These are phyloP conservation scores for Mucor circinelloides DNA, from an alignment of 371 early-diverging fungal genomes.

Conservation along the genomic window DNA sequence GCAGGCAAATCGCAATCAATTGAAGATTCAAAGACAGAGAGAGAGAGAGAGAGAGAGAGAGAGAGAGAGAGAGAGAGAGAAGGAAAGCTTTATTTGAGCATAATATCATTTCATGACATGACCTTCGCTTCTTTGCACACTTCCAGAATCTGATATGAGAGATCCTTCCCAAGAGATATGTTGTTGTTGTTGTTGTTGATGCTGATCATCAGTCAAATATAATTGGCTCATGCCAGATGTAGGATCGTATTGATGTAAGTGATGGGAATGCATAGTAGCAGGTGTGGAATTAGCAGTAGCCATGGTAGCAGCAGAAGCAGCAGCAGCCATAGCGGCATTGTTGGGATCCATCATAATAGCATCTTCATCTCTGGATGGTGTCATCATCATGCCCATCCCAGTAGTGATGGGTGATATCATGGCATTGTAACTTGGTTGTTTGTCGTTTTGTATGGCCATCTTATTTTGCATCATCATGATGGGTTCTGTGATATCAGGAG, in stretches of 20 bases:
- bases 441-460: not conserved
- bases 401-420: not conserved
- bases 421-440: not conserved
- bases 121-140: constrained; percentile 18
- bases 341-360: constrained; percentile 9
- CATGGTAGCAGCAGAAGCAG: not conserved
- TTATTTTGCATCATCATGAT: not conserved
- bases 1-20: too few species aligned
- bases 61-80: not conserved
- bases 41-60: too few species aligned
- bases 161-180: constrained; percentile 7
- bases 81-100: not conserved
- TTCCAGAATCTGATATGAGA: not conserved
- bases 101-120: constrained; percentile 23
- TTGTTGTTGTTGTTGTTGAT: constrained; percentile 4
- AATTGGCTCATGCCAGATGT: constrained; percentile 27
- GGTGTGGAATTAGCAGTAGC: not conserved
- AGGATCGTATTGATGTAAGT: constrained; percentile 19
- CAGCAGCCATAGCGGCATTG: not conserved
- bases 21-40: too few species aligned
- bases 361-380: constrained; percentile 4
- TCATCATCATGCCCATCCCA: not conserved
- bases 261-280: not conserved
- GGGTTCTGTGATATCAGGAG: not conserved
- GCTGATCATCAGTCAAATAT: constrained; percentile 19